phyloP scores from a whole-genome alignment of 805 yeast species.

The Saturnispora sekii region DNA sequence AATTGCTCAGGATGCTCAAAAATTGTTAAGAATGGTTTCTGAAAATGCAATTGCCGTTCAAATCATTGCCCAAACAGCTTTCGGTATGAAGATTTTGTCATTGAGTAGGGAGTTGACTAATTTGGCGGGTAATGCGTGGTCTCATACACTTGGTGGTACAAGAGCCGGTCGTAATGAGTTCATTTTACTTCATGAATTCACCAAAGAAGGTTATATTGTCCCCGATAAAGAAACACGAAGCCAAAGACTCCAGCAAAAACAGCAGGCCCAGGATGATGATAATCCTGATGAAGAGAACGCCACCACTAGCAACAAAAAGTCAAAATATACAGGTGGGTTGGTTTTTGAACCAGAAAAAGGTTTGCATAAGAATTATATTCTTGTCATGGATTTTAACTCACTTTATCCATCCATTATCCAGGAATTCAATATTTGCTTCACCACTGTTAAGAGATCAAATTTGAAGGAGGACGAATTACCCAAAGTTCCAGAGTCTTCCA shows the following conservation, averaged over 20 bases:
- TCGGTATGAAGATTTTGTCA: slow-evolving; percentile 75
- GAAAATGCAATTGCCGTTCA: slow-evolving; percentile 60
- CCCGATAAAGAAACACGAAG: slow-evolving; percentile 52
- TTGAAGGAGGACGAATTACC: slow-evolving; percentile 56
- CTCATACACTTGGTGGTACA: slow-evolving; percentile 88
- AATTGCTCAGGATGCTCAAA: slow-evolving; percentile 56
- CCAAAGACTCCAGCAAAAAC: slow-evolving; percentile 22
- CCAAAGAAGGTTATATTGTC: slow-evolving; percentile 65
- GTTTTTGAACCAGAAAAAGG: slow-evolving; percentile 98
- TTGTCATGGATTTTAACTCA: slow-evolving; percentile 98
- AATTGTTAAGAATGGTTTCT: slow-evolving; percentile 57
- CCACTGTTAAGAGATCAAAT: slow-evolving; percentile 70
- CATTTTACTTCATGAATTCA: slow-evolving; percentile 85
- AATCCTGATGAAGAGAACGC: slow-evolving; percentile 30
- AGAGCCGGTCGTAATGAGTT: slow-evolving; percentile 94
- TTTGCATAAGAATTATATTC: slow-evolving; percentile 72
- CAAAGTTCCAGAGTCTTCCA: slow-evolving; percentile 44
- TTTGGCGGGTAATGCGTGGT: slow-evolving; percentile 96
- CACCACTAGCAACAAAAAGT: slow-evolving; percentile 35
- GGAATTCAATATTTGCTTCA: slow-evolving; percentile 93
- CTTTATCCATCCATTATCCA: slow-evolving; percentile 95
- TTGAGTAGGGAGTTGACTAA: slow-evolving; percentile 85
- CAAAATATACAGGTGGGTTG: slow-evolving; percentile 39
- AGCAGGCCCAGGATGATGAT: slow-evolving; percentile 9
- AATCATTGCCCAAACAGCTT: slow-evolving; percentile 69